Base-by-base conservation (phyloP, 805 yeast species). In the Torulaspora microellipsoides region DNA sequence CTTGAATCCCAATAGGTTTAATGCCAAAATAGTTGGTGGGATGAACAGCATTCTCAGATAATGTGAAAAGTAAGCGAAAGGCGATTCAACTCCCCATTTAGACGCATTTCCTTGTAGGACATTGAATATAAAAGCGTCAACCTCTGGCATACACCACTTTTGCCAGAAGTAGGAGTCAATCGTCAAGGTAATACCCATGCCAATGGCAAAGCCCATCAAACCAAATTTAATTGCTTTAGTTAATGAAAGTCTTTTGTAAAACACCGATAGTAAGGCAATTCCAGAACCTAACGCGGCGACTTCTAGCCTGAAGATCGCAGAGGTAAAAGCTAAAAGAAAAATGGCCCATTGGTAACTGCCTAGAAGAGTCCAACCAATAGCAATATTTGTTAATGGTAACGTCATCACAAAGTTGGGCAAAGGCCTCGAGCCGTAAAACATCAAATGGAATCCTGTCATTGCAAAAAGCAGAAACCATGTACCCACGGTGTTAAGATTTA, bases 81-180 rank as follows among this genome's bases (percentile, higher is more conserved):
- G 75, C 4, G 98, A 95, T 60, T 85, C 90, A 1, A 73, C 73
- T 0, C 97, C 98, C 97, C 97, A 91, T 12, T 78, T 71, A 1
- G 75, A 62, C 1, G 95, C 72, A 32, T 85, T 78, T 1, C 95
- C 95, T 8, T 76, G 62, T n/a, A 89, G 46, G 2, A 86, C 84
- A 62, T 91, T 91, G 68, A 78, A 90, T 11, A 77, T 39, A 55
- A 90, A 81, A 0, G 91, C 77, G 38, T 74, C 75, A 1, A 86
- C 42, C 62, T 90, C 97, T 0, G 98, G 97, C 27, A 85, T 62
- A n/a, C 77, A 64, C 43, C 56, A 57, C 63, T 51, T 53, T 11
- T 62, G 55, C 97, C 97, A 91, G 63, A 88, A 86, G 57, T 75
- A 78, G 1, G 91, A 77, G 61, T 91, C 98, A 2, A 71, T 56